Evolutionary conservation across 768 basidiomycete species (phyloP).

Genomic region (Rhodotorula graminis): DNA sequence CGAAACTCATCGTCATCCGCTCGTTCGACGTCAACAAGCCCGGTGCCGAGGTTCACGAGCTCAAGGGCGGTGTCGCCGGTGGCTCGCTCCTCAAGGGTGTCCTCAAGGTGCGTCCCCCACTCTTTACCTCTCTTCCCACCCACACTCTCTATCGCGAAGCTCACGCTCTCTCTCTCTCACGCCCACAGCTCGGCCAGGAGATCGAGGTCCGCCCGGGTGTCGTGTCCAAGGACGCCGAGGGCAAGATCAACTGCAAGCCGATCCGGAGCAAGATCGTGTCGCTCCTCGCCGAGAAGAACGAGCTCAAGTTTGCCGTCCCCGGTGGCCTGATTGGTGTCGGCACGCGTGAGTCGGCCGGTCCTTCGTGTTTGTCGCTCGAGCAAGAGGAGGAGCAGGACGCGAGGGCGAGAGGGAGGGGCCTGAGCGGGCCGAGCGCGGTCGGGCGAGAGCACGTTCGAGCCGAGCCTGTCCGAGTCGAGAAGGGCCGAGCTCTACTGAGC

Average conservation of each 20-base stretch:
- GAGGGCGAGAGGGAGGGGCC: no score
- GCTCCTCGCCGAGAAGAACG: slow-evolving; percentile 89
- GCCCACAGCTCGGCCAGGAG: slow-evolving; percentile 66
- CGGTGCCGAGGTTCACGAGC: slow-evolving; percentile 89
- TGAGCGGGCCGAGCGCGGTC: no score
- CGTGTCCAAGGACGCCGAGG: slow-evolving; percentile 87
- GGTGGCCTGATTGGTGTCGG: slow-evolving; percentile 98
- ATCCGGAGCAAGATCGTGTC: slow-evolving; percentile 88
- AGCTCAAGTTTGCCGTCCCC: slow-evolving; percentile 89
- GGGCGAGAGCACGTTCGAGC: no score
- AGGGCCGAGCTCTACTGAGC: no score
- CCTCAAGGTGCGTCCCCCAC: slow-evolving; percentile 53
- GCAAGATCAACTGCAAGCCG: slow-evolving; percentile 84
- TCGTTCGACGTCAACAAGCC: slow-evolving; percentile 99
- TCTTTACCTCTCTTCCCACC: background rate
- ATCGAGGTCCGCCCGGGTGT: slow-evolving; percentile 97
- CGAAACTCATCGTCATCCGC: slow-evolving; percentile 94
- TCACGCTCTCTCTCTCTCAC: background rate
- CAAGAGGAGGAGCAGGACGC: slow-evolving; percentile 62
- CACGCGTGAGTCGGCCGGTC: slow-evolving; percentile 86
- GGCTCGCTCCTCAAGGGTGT: slow-evolving; percentile 92
- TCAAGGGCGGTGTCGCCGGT: slow-evolving; percentile 97
- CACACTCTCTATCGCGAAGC: background rate
- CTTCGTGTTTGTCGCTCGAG: no score
- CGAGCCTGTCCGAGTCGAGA: no score